Evolutionary conservation across 1,139 yeast genomes (phyloP), one percentile per base, ranked within the genome.

Genomic region (Kazachstania sp.): DNA sequence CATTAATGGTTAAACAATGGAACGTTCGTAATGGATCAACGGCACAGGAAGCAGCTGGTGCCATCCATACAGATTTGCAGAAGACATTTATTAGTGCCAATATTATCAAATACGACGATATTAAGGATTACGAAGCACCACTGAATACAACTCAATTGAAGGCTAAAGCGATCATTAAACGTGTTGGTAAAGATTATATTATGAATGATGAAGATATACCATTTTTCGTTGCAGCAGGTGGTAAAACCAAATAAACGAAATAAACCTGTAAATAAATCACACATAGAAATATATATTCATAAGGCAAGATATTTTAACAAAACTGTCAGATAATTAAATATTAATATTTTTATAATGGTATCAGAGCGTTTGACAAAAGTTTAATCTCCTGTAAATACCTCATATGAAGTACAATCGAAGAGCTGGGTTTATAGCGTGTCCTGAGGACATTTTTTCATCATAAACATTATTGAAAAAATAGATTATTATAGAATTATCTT

Each of bases 1-100:
- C 87, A 12, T 75, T 79, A 44, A 97, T 92, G 68, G 90, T 87
- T 4, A 75, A 95, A 54, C 95, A 92, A 65, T 90, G 98, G 97
- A 85, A 95, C 12, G 73, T 90, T 44, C 74, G 95, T 54, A 70
- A 74, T 55, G 86, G 90, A 31, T 80, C 86, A 34, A 74, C 79
- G 44, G 95, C 95, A 9, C 94, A 95, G 15, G 86, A 86, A 53
- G 97, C 96, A 1, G 97, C 97, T 0, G 95, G 95, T 23, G 83
- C 86, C 37, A 90, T 90, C 53, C 97, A 92, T 66, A 83, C 90
- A 7, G 97, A 88, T 65, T 71, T 88, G 50, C 83, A 83, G 68
- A 78, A 82, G 60, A 85, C 95, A 1, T 90, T 90, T 62, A 81
- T 90, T 51, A 77, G 79, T 56, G 95, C 95, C 8, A 85, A 76